Evolutionary conservation across 2,329 filamentous ascomycete species (phyloP), one percentile per base, ranked within the genome.

Genomic region (Cytospora piceae): DNA sequence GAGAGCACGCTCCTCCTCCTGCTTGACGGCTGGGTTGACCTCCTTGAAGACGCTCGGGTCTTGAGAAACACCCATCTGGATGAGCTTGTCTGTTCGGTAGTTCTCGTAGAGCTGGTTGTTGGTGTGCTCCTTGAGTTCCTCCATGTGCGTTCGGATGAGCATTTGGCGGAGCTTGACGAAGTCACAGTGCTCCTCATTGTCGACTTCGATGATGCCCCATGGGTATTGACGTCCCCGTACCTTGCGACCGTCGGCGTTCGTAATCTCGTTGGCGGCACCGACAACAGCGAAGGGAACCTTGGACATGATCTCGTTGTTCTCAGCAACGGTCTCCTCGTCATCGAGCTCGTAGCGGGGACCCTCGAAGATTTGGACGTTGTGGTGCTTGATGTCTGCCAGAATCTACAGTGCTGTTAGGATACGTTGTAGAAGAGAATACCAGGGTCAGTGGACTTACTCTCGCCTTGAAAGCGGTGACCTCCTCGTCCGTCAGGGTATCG

Each of bases 291-390:
- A 99, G 51, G 95, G 95, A 67, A 99, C 94, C 87, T 98, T 98
- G 78, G 94, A 97, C 93, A 99, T 95, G 80, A 99, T 99, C 84
- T 99, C 95, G 80, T 96, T 95, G 87, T 99, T 99, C 87, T 99
- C 95, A 31, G 95, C 95, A 78, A 99, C 97, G 46, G 95, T 99
- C 86, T 99, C 95, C 81, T 99, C 95, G 72, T 99, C 95, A 76
- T 99, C 95, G 69, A 98, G 90, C 82, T 99, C 95, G 81, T 99
- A 99, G 72, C 94, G 92, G 71, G 95, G 95, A 9, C 95, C 95
- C 80, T 99, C 95, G 78, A 99, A 99, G 82, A 99, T 99, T 80
- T 97, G 94, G 75, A 99, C 97, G 75, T 90, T 91, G 83, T 99
- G 94, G 83, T 96, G 89, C 81, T 95, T 90, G 80, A 99, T 98